Evolutionary conservation across 1,284 basidiomycete species (phyloP).

Genomic region (Rhodotorula sp.): DNA sequence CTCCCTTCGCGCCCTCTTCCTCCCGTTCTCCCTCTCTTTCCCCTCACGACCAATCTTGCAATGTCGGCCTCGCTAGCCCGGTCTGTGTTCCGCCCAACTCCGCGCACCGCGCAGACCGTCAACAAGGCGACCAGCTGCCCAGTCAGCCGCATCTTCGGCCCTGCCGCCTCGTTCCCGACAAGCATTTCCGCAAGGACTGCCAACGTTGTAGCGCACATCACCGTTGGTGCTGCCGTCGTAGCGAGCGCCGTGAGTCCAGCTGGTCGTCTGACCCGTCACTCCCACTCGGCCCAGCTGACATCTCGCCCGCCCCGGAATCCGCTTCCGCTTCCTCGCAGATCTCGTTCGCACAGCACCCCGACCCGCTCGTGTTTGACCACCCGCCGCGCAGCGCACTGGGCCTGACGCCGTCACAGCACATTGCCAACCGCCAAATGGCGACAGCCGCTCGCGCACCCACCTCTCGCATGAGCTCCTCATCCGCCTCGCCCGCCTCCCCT

Average conservation of each 20-base stretch:
- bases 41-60: not conserved
- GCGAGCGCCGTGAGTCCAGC: conserved; percentile 14
- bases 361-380: conserved; percentile 28
- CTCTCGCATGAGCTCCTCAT: not conserved
- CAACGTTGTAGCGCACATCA: conserved; percentile 23
- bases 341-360: conserved; percentile 17
- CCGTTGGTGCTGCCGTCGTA: conserved; percentile 12
- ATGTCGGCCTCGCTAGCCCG: conserved; percentile 32
- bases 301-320: not conserved
- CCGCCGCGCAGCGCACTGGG: conserved; percentile 25
- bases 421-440: conserved; percentile 6
- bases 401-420: conserved; percentile 10
- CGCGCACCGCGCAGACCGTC: not conserved
- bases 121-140: not conserved
- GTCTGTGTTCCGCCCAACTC: conserved; percentile 18
- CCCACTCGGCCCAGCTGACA: not conserved
- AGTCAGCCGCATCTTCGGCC: not conserved
- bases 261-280: not conserved
- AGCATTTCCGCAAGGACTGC: not conserved
- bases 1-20: not conserved
- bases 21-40: not conserved
- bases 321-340: conserved; percentile 1
- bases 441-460: not conserved
- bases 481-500: not conserved
- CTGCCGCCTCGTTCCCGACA: not conserved